These are phyloP conservation scores for Wickerhamiella infanticola DNA, from an alignment of 1,139 yeast genomes.

Conservation along the genomic window DNA sequence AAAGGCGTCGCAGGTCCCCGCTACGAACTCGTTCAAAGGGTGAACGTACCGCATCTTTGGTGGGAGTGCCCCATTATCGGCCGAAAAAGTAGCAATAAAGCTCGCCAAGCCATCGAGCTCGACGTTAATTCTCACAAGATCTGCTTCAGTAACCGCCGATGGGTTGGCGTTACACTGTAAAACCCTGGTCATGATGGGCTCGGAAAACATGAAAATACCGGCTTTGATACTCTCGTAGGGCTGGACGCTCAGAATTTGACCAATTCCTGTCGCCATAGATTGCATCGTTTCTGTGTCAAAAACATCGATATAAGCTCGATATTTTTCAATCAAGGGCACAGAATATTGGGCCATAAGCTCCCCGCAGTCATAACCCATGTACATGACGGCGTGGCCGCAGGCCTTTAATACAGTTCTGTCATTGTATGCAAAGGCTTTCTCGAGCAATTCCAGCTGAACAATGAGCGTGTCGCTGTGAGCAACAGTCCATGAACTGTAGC, in stretches of 20 bases:
- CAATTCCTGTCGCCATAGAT: background rate
- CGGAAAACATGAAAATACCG: background rate
- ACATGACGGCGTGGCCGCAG: constrained; percentile 88
- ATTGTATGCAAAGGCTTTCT: constrained; percentile 46
- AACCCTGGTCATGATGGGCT: background rate
- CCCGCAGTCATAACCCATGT: constrained; percentile 86
- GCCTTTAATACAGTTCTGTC: constrained; percentile 29
- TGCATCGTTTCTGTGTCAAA: background rate
- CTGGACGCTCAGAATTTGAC: background rate
- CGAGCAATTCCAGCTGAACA: constrained; percentile 71
- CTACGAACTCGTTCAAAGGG: background rate
- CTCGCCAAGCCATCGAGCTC: background rate
- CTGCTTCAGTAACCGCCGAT: background rate
- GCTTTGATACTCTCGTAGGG: background rate
- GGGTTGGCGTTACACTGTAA: background rate
- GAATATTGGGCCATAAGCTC: constrained; percentile 46
- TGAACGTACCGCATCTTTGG: background rate
- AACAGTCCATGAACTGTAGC: constrained; percentile 92
- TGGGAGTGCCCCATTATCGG: background rate
- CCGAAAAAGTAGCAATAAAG: background rate
- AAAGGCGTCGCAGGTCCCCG: background rate
- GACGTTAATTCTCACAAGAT: background rate
- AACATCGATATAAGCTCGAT: constrained; percentile 30
- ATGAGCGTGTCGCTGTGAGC: constrained; percentile 71
- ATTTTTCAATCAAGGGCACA: constrained; percentile 64